A percentile compares a stretch with the other conserved stretches of the same genome.
phyloP scores from a whole-genome alignment of 768 basidiomycete genomes.

The Cystobasidium onofrii region DNA sequence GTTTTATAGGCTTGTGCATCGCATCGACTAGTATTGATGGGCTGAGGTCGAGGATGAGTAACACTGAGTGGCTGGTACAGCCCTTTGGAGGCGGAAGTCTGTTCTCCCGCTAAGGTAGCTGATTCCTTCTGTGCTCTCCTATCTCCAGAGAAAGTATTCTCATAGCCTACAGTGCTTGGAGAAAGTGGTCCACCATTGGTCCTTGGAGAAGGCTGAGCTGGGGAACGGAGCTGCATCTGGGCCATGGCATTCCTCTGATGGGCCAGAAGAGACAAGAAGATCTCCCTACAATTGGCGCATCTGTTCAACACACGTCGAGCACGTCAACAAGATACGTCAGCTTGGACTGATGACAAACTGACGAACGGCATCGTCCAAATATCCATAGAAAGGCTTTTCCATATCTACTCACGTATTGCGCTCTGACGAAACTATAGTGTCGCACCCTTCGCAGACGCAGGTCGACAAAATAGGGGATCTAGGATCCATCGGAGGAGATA shows the following conservation, averaged over 20 bases:
- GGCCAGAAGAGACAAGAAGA: neutral
- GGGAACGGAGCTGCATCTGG: neutral
- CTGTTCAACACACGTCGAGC: neutral
- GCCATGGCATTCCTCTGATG: neutral
- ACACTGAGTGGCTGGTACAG: neutral
- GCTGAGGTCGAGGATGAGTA: neutral
- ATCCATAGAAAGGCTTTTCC: too few species aligned
- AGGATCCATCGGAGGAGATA: neutral
- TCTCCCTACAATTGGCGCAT: neutral
- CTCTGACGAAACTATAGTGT: conserved; percentile 9
- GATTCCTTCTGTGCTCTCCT: neutral
- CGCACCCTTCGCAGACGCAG: conserved; percentile 22
- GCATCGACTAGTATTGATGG: neutral
- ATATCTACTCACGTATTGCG: conserved; percentile 13
- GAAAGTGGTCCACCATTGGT: neutral
- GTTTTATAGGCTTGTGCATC: neutral
- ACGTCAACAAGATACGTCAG: neutral
- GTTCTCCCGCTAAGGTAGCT: neutral
- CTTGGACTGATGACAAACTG: neutral
- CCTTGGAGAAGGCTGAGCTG: neutral
- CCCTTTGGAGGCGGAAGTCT: neutral
- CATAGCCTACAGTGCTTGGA: neutral
- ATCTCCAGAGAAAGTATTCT: neutral
- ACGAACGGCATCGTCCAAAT: too few species aligned
- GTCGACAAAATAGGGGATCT: conserved; percentile 5